Evolutionary conservation across 2,329 filamentous ascomycete species (phyloP), one percentile per base, ranked within the genome.

Genomic region (Endoconidiophora polonica): DNA sequence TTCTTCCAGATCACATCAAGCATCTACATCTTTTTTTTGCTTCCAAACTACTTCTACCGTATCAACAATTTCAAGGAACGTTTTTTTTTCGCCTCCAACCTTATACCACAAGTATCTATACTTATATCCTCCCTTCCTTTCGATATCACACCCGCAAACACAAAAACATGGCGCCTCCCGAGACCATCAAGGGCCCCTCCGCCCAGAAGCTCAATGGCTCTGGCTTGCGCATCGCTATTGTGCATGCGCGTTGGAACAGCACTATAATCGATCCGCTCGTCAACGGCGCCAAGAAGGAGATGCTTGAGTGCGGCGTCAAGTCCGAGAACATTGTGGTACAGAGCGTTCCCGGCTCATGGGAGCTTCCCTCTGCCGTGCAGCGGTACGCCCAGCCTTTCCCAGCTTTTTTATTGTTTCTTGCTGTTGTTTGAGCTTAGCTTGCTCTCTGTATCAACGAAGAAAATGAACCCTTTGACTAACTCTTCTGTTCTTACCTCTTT

Each of bases 191-290:
- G 59, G 73, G 72, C 52, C 74, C 74, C n/a, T 66, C 68, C 56
- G 66, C 69, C 49, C 67, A 78, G 62, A 68, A 73, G 58, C 72
- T 77, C 65, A 71, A 81, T 62, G 83, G 84, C 64, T 77, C 77
- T 59, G 72, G 70, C 60, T 77, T 98, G 56, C 86, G 91, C 62
- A 81, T 98, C 62, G 90, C 84, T 62, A 96, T 98, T 62, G 77
- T 98, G 53, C 91, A 96, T 68, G 90, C 90, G 53, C 81, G 91
- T 60, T 98, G 91, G 91, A 98, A 98, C 70, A 74, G 73, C 56
- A 75, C 74, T 57, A 86, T 98, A 63, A 94, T 96, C 65, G 79
- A 84, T 53, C 79, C 86, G 48, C 79, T 98, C 52, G 74, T 98
- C 54, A 71, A 75, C 48, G 91, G 91, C 56, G 78, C 85, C 43